These are phyloP conservation scores for Sporisorium iseilematis-ciliati DNA, from an alignment of 1,284 basidiomycete species.

Conservation along the genomic window DNA sequence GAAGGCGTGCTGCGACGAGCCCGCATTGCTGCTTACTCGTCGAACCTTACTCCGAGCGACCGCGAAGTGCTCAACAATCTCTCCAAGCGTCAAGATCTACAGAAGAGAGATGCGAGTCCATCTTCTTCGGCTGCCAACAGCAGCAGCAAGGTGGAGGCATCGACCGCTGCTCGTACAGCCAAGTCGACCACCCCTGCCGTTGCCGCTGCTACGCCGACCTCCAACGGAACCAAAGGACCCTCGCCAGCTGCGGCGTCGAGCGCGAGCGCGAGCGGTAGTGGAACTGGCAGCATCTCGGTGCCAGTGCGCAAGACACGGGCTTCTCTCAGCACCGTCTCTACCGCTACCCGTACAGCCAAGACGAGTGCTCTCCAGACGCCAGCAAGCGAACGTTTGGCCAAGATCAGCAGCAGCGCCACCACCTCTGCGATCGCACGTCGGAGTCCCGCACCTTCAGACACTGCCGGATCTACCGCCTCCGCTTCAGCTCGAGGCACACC, in stretches of 20 bases:
- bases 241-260: constrained; percentile 15
- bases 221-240: constrained; percentile 16
- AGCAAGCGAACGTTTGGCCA: constrained; percentile 29
- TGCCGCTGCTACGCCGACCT: constrained; percentile 3
- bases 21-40: constrained; percentile 58
- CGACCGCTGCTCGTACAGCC: constrained; percentile 14
- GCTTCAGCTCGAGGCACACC: constrained; percentile 29
- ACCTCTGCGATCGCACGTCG: constrained; percentile 23
- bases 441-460: constrained; percentile 41
- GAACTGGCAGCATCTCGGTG: constrained; percentile 19
- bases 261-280: constrained; percentile 9
- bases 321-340: constrained; percentile 29
- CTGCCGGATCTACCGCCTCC: constrained; percentile 21
- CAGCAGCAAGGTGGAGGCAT: constrained; percentile 4
- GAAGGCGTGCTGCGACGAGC: constrained; percentile 61
- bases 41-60: constrained; percentile 51
- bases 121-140: constrained; percentile 7
- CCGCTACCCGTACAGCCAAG: constrained; percentile 19
- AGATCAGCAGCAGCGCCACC: constrained; percentile 19
- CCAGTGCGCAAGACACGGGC: constrained; percentile 43
- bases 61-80: constrained; percentile 59
- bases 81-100: constrained; percentile 47
- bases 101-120: constrained; percentile 23
- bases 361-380: constrained; percentile 16
- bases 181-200: constrained; percentile 4